These are phyloP conservation scores for Sporisorium exsertum DNA, from an alignment of 1,284 basidiomycete genomes.

Conservation along the genomic window DNA sequence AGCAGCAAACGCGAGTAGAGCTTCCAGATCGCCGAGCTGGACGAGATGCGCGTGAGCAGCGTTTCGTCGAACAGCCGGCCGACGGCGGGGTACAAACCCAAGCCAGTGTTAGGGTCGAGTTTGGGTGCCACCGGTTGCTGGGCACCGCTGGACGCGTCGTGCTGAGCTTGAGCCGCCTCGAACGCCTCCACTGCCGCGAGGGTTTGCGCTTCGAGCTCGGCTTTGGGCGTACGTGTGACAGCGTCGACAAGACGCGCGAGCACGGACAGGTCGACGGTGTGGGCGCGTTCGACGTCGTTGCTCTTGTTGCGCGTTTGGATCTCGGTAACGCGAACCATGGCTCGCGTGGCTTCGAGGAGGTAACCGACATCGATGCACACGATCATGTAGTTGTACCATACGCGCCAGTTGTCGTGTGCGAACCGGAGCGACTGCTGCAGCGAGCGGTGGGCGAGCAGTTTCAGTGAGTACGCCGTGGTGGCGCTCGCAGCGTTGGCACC, in stretches of 20 bases:
- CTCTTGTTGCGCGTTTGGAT: constrained; percentile 72
- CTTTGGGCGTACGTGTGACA: constrained; percentile 74
- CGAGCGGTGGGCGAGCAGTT: constrained; percentile 91
- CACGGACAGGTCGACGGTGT: constrained; percentile 84
- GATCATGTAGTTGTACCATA: constrained; percentile 99
- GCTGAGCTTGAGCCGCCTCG: constrained; percentile 3
- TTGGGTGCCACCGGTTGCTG: constrained; percentile 29
- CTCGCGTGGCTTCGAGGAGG: constrained; percentile 85
- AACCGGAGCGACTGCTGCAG: constrained; percentile 87
- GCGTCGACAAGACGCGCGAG: constrained; percentile 88
- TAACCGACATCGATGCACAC: constrained; percentile 93
- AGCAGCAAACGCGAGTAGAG: constrained; percentile 58
- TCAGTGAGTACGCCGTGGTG: constrained; percentile 73
- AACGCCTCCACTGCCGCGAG: constrained; percentile 41
- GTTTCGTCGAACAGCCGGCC: constrained; percentile 78
- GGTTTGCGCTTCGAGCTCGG: constrained; percentile 22
- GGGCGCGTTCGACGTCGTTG: constrained; percentile 72
- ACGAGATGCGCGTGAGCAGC: constrained; percentile 82
- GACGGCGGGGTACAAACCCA: constrained; percentile 77
- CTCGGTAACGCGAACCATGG: constrained; percentile 84
- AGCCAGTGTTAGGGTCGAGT: constrained; percentile 75
- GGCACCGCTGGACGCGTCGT: background rate
- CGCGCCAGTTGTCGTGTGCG: constrained; percentile 91
- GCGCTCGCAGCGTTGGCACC: constrained; percentile 3
- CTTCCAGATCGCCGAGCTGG: constrained; percentile 49